Percentiles rank a stretch among this genome's conserved stretches.
These are phyloP conservation scores for Suhomyces taliae DNA, from an alignment of 1,139 yeast genomes.

Conservation along the genomic window DNA sequence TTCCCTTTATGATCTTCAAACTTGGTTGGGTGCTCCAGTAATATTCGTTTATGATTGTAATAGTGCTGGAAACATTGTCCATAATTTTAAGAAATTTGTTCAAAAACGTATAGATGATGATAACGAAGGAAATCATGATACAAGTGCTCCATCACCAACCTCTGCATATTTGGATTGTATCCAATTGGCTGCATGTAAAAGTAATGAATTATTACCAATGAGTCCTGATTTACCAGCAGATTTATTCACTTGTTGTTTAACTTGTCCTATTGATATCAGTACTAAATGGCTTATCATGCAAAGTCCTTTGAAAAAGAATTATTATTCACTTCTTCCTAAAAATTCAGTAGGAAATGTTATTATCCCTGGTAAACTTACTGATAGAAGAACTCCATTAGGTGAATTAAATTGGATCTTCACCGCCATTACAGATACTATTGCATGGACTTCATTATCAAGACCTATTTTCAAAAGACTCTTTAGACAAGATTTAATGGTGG, in stretches of 20 bases:
- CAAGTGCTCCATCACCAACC: constrained; percentile 63
- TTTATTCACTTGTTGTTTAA: constrained; percentile 88
- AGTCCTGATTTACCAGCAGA: constrained; percentile 96
- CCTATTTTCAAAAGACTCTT: constrained; percentile 86
- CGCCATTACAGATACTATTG: constrained; percentile 96
- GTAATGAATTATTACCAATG: constrained; percentile 86
- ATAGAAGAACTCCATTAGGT: constrained; percentile 92
- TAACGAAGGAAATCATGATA: constrained; percentile 68
- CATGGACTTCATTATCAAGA: constrained; percentile 91
- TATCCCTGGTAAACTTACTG: constrained; percentile 89
- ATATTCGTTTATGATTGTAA: constrained; percentile 93
- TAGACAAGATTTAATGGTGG: constrained; percentile 95
- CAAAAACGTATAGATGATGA: constrained; percentile 90
- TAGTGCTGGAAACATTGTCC: constrained; percentile 91
- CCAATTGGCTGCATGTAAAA: constrained; percentile 89
- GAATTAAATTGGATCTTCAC: constrained; percentile 98
- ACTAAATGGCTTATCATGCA: constrained; percentile 91
- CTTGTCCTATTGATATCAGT: constrained; percentile 94
- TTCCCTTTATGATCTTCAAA: constrained; percentile 85
- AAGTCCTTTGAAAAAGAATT: constrained; percentile 64
- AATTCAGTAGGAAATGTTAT: constrained; percentile 61
- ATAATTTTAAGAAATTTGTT: constrained; percentile 85
- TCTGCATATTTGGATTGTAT: constrained; percentile 82
- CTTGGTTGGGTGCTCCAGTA: constrained; percentile 98
- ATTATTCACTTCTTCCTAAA: constrained; percentile 46